Base-by-base conservation (phyloP, 2,329 filamentous ascomycete species). In the Thermothelomyces thermophilus region DNA sequence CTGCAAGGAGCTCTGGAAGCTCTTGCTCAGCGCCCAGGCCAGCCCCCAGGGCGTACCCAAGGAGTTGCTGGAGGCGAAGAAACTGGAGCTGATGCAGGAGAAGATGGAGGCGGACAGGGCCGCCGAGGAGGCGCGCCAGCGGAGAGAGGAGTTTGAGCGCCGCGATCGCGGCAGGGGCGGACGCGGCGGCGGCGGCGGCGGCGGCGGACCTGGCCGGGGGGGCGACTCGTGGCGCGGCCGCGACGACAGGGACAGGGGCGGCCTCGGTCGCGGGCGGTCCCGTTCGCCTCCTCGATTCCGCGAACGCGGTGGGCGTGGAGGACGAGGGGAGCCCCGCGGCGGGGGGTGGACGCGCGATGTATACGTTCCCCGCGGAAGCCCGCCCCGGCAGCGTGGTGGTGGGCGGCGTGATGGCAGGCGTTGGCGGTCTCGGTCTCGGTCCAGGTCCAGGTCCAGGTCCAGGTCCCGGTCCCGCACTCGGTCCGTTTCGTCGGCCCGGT, bases 31-130 rank as follows among this genome's bases (percentile, higher is more conserved):
- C 66, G 93, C 90, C 9, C 93, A 98, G 68, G 74, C 79, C 35
- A 95, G 84, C 65, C 83, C 89, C 0, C 86, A 93, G 64, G 93
- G 93, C 48, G 90, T 98, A 11, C 91, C 93, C 0, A 91, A 95
- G 67, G 90, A 96, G 68, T 75, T 98, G 36, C 72, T 98, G 2
- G 93, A 98, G 66, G 90, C 91, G 0, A 98, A 98, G 75, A 98
- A 97, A 70, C 72, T 87, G 39, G 93, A 98, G 68, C 74, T 98
- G 41, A 88, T 93, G 55, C 89, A 96, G 68, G 90, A 96, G 69
- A 95, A 95, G 84, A 81, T 89, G 45, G 85, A 94, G 63, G 86
- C 88, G 31, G 89, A 93, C 59, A 86, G 84, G 65, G 84, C 84
- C 37, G 86, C 86, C 24, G 87, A 93, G 63, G 83, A 87, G 62